A percentile compares a stretch with the other conserved stretches of the same genome.
Evolutionary conservation across 805 yeast species (phyloP).

Genomic region (Lipomyces sp.): DNA sequence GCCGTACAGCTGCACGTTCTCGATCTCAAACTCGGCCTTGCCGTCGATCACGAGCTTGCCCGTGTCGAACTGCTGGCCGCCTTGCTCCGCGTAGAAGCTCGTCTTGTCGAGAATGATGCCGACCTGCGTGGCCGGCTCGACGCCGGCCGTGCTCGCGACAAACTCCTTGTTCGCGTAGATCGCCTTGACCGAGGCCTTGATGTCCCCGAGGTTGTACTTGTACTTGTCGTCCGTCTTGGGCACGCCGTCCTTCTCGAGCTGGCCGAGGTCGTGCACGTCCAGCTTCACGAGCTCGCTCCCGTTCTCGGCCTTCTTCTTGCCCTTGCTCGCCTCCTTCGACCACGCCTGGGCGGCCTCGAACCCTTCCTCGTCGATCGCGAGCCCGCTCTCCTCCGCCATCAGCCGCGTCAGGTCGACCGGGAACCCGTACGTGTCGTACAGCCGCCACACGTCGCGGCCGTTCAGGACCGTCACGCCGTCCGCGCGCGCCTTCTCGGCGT

Average conservation of each 20-base stretch:
- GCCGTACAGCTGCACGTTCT: constrained; percentile 86
- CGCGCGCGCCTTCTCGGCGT: constrained; percentile 77
- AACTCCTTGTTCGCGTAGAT: constrained; percentile 61
- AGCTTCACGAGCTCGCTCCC: constrained; percentile 67
- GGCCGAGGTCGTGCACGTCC: constrained; percentile 85
- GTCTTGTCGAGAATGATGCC: constrained; percentile 87
- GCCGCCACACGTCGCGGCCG: constrained; percentile 97
- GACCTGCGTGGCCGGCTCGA: constrained; percentile 50
- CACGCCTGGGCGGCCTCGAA: constrained; percentile 87
- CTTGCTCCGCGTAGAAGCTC: constrained; percentile 97
- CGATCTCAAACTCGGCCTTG: constrained; percentile 78
- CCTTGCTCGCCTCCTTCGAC: constrained; percentile 93
- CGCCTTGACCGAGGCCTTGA: constrained; percentile 66
- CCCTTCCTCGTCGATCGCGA: constrained; percentile 86
- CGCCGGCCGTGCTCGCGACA: constrained; percentile 45
- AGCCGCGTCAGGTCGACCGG: constrained; percentile 96
- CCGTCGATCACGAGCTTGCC: constrained; percentile 92
- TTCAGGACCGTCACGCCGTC: constrained; percentile 71
- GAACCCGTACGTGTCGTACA: constrained; percentile 97
- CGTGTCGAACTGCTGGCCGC: constrained; percentile 97
- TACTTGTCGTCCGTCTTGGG: constrained; percentile 79
- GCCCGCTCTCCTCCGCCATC: constrained; percentile 98
- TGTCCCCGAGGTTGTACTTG: constrained; percentile 70
- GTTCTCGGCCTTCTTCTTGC: constrained; percentile 58
- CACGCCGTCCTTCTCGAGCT: constrained; percentile 55